These are phyloP conservation scores for Rhododendron kiyosumense DNA, from an alignment of 148 eudicot species.

Conservation along the genomic window DNA sequence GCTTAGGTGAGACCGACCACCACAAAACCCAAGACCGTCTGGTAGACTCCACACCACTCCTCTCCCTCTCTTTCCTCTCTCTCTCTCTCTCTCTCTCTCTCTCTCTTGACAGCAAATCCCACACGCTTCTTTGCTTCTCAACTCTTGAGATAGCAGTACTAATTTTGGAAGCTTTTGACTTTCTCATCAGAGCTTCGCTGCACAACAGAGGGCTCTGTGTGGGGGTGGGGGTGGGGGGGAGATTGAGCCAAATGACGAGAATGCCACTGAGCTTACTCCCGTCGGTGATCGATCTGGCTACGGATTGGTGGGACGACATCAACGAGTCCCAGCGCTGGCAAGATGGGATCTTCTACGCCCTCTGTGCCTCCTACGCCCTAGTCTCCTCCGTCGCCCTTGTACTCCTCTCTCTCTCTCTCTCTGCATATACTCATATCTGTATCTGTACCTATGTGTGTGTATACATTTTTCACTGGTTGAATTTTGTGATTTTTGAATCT, in stretches of 20 bases:
- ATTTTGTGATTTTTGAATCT: not conserved
- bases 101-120: not conserved
- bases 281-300: slow-evolving; percentile 18
- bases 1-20: slow-evolving; percentile 15
- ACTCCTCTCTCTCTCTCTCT: not conserved
- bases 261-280: slow-evolving; percentile 21
- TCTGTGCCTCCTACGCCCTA: slow-evolving; percentile 61
- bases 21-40: not conserved
- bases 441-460: not conserved
- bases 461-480: not conserved
- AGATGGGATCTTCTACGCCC: slow-evolving; percentile 71
- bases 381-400: slow-evolving; percentile 78
- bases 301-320: slow-evolving; percentile 66
- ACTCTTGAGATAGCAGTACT: not conserved
- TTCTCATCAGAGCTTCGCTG: not conserved
- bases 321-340: slow-evolving; percentile 76
- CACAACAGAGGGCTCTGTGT: not conserved
- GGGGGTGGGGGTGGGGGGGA: not conserved
- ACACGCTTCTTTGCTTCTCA: slow-evolving; percentile 9
- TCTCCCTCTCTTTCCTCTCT: not conserved
- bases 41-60: slow-evolving; percentile 1
- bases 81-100: not conserved
- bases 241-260: slow-evolving; percentile 33
- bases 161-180: slow-evolving; percentile 8
- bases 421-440: not conserved